phyloP scores from a whole-genome alignment of 1,284 basidiomycete species.

The Golubevia sp. region DNA sequence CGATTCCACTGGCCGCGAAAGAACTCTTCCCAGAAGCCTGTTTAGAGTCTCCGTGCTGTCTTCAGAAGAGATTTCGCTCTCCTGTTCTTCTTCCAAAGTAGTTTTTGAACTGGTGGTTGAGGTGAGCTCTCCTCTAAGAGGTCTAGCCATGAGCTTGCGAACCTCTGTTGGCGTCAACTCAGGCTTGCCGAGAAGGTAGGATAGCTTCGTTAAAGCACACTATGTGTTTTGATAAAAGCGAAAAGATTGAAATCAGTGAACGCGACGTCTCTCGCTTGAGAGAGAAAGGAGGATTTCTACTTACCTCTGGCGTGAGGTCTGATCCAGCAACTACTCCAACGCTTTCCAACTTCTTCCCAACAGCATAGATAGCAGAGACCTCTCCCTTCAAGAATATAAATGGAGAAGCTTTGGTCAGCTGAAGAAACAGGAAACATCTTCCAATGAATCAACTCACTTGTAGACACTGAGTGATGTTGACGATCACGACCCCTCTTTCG shows the following conservation, averaged over 20 bases:
- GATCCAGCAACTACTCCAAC: conserved; percentile 72
- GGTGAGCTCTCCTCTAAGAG: conserved; percentile 86
- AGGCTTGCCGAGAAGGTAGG: conserved; percentile 83
- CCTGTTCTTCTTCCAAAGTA: conserved; percentile 13
- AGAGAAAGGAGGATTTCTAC: background rate
- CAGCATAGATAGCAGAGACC: conserved; percentile 70
- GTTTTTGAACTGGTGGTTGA: conserved; percentile 8
- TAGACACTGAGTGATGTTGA: conserved; percentile 86
- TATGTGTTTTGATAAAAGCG: conserved; percentile 50
- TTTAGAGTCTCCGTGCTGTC: background rate
- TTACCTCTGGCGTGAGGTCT: conserved; percentile 89
- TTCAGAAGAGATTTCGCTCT: conserved; percentile 15
- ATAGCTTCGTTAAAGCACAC: conserved; percentile 85
- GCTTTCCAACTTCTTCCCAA: conserved; percentile 74
- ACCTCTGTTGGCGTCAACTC: conserved; percentile 74
- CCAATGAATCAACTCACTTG: conserved; percentile 77
- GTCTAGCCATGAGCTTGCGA: conserved; percentile 75
- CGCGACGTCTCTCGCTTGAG: no score
- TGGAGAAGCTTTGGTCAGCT: conserved; percentile 4
- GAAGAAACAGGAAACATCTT: conserved; percentile 7
- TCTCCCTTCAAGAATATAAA: conserved; percentile 15
- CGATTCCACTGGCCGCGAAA: background rate
- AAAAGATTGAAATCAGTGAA: conserved; percentile 7
- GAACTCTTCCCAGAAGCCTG: background rate
- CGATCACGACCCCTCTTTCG: conserved; percentile 79